Evolutionary conservation across 345 rosid genomes (phyloP).

Genomic region (Populus tremula): DNA sequence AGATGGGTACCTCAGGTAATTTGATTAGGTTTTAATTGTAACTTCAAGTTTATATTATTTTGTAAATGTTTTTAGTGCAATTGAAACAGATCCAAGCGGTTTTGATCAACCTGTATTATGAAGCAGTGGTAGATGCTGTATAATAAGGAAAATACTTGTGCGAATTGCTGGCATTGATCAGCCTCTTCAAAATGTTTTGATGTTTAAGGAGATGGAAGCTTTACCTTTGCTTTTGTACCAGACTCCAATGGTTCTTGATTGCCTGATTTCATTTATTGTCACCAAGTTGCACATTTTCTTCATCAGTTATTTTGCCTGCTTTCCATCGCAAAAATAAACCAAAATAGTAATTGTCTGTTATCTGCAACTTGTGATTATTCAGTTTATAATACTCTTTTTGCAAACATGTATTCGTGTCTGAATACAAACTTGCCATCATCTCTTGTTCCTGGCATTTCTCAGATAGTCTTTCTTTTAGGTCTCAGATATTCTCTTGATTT

Average conservation of each 20-base stretch:
- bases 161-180: neutral
- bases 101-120: neutral
- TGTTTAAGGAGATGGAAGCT: neutral
- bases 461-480: neutral
- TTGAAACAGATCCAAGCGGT: neutral
- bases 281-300: neutral
- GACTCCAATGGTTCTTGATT: neutral
- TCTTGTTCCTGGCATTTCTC: neutral
- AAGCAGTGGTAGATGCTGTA: neutral
- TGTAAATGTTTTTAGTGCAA: neutral
- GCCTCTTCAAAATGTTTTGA: neutral
- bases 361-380: no score
- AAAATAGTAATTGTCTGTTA: no score
- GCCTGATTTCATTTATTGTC: neutral
- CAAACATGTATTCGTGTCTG: no score
- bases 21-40: neutral
- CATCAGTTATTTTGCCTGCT: neutral
- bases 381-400: no score
- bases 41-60: constrained; percentile 10
- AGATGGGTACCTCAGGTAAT: constrained; percentile 82
- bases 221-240: neutral
- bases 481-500: neutral
- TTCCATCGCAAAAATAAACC: neutral
- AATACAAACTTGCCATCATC: no score
- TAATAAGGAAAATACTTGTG: neutral